Evolutionary conservation across 352 stramenopile species (phyloP).

Genomic region (Phytophthora citricola): DNA sequence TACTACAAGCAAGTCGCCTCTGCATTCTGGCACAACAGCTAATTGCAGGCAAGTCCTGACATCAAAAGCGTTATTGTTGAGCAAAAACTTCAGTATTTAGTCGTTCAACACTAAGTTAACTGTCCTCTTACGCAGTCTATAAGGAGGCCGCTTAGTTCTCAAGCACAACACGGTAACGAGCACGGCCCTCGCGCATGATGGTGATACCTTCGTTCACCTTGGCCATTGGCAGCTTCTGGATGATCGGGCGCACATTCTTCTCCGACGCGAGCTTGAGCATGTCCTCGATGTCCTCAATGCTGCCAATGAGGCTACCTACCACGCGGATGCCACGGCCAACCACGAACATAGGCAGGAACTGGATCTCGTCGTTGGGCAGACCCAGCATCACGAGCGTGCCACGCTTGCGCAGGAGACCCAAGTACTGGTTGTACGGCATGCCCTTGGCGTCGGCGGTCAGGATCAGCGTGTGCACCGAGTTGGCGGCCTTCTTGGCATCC

Average conservation of each 20-base stretch:
- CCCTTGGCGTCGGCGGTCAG: conserved; percentile 72
- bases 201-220: conserved; percentile 53
- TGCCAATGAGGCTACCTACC: conserved; percentile 84
- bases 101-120: background rate
- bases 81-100: conserved; percentile 9
- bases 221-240: conserved; percentile 55
- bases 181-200: conserved; percentile 45
- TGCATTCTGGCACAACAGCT: conserved; percentile 13
- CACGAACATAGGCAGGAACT: conserved; percentile 62
- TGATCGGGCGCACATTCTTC: conserved; percentile 63
- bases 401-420: conserved; percentile 60
- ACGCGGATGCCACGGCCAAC: conserved; percentile 55
- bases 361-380: conserved; percentile 65
- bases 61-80: background rate
- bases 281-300: conserved; percentile 83
- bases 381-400: conserved; percentile 79
- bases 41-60: background rate
- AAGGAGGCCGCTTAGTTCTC: conserved; percentile 33
- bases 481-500: conserved; percentile 35
- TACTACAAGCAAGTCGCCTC: conserved; percentile 24
- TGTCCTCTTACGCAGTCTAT: background rate
- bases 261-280: conserved; percentile 86
- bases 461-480: conserved; percentile 73
- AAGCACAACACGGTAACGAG: conserved; percentile 57
- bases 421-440: conserved; percentile 58